A percentile compares a stretch with the other conserved stretches of the same genome.
These are phyloP conservation scores for Alloteropsis angusta DNA, from an alignment of 202 grass and related monocot genomes.

Conservation along the genomic window DNA sequence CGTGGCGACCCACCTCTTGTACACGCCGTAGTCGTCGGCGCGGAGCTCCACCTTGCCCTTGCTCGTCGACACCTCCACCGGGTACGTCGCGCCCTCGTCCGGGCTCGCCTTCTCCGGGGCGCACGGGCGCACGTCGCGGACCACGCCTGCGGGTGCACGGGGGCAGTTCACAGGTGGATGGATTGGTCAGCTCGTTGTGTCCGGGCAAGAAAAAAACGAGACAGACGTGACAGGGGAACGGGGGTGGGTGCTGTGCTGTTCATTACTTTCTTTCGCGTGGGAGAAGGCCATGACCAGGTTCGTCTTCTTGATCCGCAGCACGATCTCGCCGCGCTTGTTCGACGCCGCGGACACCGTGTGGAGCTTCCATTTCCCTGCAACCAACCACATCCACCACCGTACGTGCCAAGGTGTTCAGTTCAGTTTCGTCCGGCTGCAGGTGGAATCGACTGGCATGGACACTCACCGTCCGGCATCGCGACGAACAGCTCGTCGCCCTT, in stretches of 20 bases:
- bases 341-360: constrained; percentile 61
- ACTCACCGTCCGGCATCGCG: constrained; percentile 77
- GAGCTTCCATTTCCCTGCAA: constrained; percentile 76
- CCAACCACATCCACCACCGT: not conserved
- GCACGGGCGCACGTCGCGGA: constrained; percentile 56
- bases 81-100: constrained; percentile 57
- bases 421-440: not conserved
- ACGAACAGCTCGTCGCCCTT: constrained; percentile 91
- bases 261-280: constrained; percentile 65
- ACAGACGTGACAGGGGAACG: not conserved
- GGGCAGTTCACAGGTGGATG: not conserved
- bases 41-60: constrained; percentile 87
- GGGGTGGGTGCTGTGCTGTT: not conserved
- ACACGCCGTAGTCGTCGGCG: constrained; percentile 58
- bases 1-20: constrained; percentile 89
- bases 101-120: constrained; percentile 40
- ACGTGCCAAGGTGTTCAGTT: not conserved
- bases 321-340: constrained; percentile 63
- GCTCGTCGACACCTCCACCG: constrained; percentile 62
- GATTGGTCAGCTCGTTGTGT: not conserved
- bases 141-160: constrained; percentile 36
- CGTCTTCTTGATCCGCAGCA: constrained; percentile 88
- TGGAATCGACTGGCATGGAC: too few relatives aligned
- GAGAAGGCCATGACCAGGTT: constrained; percentile 75
- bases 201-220: not conserved